phyloP scores from a whole-genome alignment of 768 basidiomycete species.

The Hysterangium stoloniferum region DNA sequence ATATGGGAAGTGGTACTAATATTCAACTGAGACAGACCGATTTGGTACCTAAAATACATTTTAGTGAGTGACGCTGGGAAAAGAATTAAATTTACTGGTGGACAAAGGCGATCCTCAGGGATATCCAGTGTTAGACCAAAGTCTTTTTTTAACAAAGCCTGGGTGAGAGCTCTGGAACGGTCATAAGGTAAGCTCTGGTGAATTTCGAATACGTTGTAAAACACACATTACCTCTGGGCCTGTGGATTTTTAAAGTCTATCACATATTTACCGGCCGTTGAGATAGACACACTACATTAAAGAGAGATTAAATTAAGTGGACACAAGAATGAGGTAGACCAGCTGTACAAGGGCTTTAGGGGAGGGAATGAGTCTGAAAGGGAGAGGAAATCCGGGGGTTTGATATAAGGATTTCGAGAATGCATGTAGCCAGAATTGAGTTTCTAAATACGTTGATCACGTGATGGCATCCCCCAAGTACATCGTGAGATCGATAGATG shows the following conservation, averaged over 20 bases:
- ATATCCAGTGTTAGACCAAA: slow-evolving; percentile 57
- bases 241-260: slow-evolving; percentile 65
- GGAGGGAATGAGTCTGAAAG: slow-evolving; percentile 52
- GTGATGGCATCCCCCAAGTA: too few species aligned
- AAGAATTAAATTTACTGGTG: slow-evolving; percentile 51
- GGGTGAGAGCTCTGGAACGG: slow-evolving; percentile 58
- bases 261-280: slow-evolving; percentile 21
- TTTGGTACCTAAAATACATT: slow-evolving; percentile 52
- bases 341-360: slow-evolving; percentile 48
- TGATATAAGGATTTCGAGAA: slow-evolving; percentile 39
- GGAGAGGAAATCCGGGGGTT: slow-evolving; percentile 47
- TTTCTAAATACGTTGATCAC: too few species aligned
- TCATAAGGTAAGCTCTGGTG: background rate
- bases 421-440: too few species aligned
- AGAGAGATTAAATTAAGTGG: background rate
- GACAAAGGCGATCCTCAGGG: slow-evolving; percentile 72
- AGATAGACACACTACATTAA: background rate
- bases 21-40: slow-evolving; percentile 33
- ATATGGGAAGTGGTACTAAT: background rate
- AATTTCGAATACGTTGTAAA: background rate
- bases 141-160: slow-evolving; percentile 68
- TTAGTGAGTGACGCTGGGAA: background rate
- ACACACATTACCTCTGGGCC: slow-evolving; percentile 51
- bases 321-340: slow-evolving; percentile 17
- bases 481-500: too few species aligned